Conservation (phyloP, 2,329 filamentous ascomycete species). For the Mycosphaerella arachidis region DNA sequence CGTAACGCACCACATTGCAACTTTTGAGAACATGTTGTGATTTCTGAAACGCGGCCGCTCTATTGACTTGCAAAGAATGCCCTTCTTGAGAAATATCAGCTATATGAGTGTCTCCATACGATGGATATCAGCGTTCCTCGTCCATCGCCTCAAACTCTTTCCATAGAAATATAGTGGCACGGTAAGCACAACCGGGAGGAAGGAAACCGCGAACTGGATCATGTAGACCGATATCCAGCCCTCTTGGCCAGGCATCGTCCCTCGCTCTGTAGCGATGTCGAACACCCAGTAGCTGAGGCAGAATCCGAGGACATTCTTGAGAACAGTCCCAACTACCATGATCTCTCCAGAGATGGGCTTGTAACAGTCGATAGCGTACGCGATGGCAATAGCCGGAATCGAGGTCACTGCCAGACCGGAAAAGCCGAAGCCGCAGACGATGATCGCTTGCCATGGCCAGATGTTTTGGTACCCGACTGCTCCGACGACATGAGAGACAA, state of each 20-base stretch:
- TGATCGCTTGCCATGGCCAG: slow-evolving; percentile 48
- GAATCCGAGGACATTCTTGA: slow-evolving; percentile 45
- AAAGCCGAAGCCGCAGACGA: slow-evolving; percentile 47
- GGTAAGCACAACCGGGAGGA: slow-evolving; percentile 38
- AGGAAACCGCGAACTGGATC: slow-evolving; percentile 41
- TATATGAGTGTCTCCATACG: slow-evolving; percentile 35
- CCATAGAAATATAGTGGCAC: slow-evolving; percentile 42
- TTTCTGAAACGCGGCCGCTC: background rate
- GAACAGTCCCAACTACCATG: slow-evolving; percentile 43
- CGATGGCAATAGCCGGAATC: slow-evolving; percentile 41
- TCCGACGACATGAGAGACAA: slow-evolving; percentile 47
- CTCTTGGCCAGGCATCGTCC: background rate
- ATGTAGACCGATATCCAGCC: slow-evolving; percentile 43
- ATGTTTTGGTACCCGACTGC: slow-evolving; percentile 46
- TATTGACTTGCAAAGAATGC: too few species aligned
- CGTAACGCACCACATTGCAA: too few species aligned
- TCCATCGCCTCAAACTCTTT: slow-evolving; percentile 39
- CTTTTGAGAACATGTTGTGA: background rate
- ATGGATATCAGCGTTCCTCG: slow-evolving; percentile 34
- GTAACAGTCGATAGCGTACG: slow-evolving; percentile 46
- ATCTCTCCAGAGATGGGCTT: slow-evolving; percentile 45
- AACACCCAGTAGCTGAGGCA: slow-evolving; percentile 41
- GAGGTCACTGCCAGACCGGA: slow-evolving; percentile 40
- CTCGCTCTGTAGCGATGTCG: slow-evolving; percentile 32
- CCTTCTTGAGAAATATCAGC: background rate